A percentile compares a stretch with the other conserved stretches of the same genome.
phyloP scores from a whole-genome alignment of 2,329 filamentous ascomycete genomes.

The Aureobasidium sp. region DNA sequence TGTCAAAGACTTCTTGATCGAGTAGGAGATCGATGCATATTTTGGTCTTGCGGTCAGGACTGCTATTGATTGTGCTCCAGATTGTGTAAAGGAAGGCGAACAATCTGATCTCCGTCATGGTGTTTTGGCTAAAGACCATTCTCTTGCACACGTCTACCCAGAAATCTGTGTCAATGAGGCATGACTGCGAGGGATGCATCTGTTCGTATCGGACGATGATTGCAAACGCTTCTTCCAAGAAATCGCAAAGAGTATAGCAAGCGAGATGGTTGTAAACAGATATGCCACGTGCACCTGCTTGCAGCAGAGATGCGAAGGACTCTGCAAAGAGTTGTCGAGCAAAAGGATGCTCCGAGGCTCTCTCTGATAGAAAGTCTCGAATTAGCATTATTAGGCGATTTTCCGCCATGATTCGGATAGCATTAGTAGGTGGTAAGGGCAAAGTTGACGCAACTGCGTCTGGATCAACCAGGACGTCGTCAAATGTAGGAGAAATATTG shows the following conservation, averaged over 20 bases:
- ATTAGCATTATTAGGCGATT: conserved; percentile 77
- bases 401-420: conserved; percentile 75
- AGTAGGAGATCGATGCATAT: conserved; percentile 71
- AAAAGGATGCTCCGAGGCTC: conserved; percentile 42
- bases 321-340: conserved; percentile 66
- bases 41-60: conserved; percentile 57
- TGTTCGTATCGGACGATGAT: conserved; percentile 56
- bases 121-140: conserved; percentile 77
- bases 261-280: conserved; percentile 75
- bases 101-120: conserved; percentile 79
- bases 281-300: conserved; percentile 63
- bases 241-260: conserved; percentile 85
- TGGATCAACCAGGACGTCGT: conserved; percentile 54
- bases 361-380: conserved; percentile 66
- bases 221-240: conserved; percentile 71
- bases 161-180: conserved; percentile 67
- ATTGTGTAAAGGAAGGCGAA: conserved; percentile 72
- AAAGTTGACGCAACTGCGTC: conserved; percentile 60
- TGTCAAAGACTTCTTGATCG: conserved; percentile 64
- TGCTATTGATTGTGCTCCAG: conserved; percentile 64
- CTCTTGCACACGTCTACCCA: conserved; percentile 74
- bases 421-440: conserved; percentile 57
- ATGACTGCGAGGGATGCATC: conserved; percentile 31
- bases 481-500: conserved; percentile 50
- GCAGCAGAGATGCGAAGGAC: conserved; percentile 64